These are phyloP conservation scores for Evernia prunastri DNA, from an alignment of 495 filamentous ascomycete genomes.

Conservation along the genomic window DNA sequence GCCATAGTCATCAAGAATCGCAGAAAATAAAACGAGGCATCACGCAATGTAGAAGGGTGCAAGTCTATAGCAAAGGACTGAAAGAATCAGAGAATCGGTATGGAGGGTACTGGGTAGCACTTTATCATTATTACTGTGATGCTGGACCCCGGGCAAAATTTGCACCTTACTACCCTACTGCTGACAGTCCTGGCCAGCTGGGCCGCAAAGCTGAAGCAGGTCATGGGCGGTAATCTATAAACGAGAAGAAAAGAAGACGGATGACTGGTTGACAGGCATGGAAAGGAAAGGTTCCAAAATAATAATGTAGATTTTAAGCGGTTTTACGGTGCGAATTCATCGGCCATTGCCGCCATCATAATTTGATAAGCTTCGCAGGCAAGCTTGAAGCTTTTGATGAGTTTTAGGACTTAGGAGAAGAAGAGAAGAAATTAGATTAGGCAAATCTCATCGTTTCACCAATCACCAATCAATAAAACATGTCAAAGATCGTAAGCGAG, in stretches of 20 bases:
- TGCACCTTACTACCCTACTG: background rate
- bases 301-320: background rate
- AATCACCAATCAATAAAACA: no score
- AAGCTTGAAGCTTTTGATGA: no score
- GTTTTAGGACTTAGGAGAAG: no score
- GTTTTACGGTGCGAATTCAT: no score
- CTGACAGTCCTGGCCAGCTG: background rate
- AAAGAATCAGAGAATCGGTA: no score
- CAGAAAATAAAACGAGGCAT: background rate
- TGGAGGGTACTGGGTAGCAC: background rate
- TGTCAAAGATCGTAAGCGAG: no score
- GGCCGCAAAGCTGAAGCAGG: conserved; percentile 3
- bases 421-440: no score
- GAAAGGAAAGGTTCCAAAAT: background rate
- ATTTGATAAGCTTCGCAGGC: no score
- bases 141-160: background rate
- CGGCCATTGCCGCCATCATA: no score
- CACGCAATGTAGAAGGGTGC: background rate
- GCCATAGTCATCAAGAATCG: background rate
- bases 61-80: background rate
- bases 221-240: background rate
- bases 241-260: background rate
- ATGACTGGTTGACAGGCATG: background rate
- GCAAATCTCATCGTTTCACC: no score
- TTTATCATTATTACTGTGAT: background rate